Base-by-base conservation (phyloP, 2,329 filamentous ascomycete genomes). In the Lachnellula subtilissima region DNA sequence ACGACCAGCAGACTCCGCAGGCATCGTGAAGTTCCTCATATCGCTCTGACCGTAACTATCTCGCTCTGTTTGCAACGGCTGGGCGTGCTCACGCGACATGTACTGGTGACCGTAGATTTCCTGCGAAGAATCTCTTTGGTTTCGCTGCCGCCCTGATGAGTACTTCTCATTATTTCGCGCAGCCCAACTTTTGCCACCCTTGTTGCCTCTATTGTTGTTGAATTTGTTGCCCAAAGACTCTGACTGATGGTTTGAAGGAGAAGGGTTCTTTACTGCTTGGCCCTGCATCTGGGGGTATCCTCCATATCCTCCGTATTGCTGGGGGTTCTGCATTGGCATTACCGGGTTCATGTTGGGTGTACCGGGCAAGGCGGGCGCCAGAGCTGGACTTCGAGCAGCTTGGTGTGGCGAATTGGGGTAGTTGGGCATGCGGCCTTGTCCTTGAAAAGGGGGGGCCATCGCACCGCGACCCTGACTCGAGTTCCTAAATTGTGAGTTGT, bases 341-440 rank as follows among this genome's bases (percentile, higher is more conserved):
- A 80, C 81, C 43, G 79, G 76, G 55, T 77, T 81, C 85, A 85
- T 85, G 75, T 87, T 84, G 60, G 89, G 86, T 32, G 86, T 88
- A 60, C 81, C 81, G 56, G 87, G 85, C 65, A 87, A 80, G 37
- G 85, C 84, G 54, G 81, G 81, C 28, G 84, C 75, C 54, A 88
- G 76, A 35, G 85, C 84, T 60, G 88, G 82, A 76, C 87, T 87
- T 60, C 79, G 75, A 68, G 81, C 80, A 53, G 77, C 74, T 61
- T 86, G 81, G 66, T 86, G 84, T 39, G 85, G 86, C 42, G 85
- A 88, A 75, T 85, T 86, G 43, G 81, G 78, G 63, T 79, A 82
- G 65, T 78, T 77, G 46, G 72, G 73, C 70, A 82, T 76, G 53
- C 61, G 67, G 45, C 73, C 74, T 55, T 77, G 75, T 60, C 77